Base-by-base conservation (phyloP, 805 yeast species). In the Pichia thaimueangensis region DNA sequence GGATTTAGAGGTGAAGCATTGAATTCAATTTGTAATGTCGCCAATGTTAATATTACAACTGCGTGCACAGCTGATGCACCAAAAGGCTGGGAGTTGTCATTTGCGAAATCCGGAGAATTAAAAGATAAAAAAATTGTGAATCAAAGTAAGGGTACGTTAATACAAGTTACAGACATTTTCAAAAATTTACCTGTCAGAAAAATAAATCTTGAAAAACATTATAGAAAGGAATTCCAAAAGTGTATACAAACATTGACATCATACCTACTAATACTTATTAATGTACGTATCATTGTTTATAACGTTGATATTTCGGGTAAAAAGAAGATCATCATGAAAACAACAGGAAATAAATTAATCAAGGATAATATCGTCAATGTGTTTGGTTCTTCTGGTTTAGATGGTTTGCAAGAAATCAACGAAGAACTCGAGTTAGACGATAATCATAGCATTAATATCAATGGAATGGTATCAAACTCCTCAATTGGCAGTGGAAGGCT, bases 1-100 rank as follows among this genome's bases (percentile, higher is more conserved):
- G 94, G 94, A 0, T 85, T 85, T 53, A 68, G 94, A 60, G 94
- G 94, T 22, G 93, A 85, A 58, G 93, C 93, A 0, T 65, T 85
- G 55, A 77, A 83, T 49, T 81, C 91, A 0, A 54, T 85, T 9
- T 79, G 86, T 54, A 70, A 80, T 6, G 64, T 83, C 15, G 60
- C 78, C 1, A 62, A 67, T 6, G 57, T 83, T 6, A 50, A 54
- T 7, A 67, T 84, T 1, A 58, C 54, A 1, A 83, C 88, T 0
- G 69, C 82, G 3, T 67, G 74, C 2, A 48, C 48, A 6, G 57
- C 63, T 0, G 64, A 58, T 1, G 69, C 71, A 5, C 89, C 93
- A 1, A 64, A 65, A 32, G 93, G 86, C 3, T 65, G 71, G 29
- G 64, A 60, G 35, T 59, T 91, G 17, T 70, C 62, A 30, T 85